Conservation (phyloP, 768 basidiomycete species). For the Naganishia vaughanmartiniae region DNA sequence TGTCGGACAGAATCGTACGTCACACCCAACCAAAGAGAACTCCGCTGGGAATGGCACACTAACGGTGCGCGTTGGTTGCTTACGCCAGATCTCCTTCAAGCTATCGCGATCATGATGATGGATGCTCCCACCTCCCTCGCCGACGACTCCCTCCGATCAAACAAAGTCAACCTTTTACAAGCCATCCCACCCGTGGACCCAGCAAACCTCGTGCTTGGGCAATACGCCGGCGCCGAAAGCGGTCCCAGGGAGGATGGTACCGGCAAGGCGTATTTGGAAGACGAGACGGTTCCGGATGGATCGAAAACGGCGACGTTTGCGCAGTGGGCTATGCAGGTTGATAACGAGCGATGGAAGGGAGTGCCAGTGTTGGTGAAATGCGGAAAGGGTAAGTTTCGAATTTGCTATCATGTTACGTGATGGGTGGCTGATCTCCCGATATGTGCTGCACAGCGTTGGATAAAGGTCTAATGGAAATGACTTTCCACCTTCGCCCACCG, state of each 20-base stretch:
- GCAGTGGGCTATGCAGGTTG: slow-evolving; percentile 28
- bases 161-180: slow-evolving; percentile 21
- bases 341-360: slow-evolving; percentile 34
- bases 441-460: slow-evolving; percentile 25
- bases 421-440: not conserved
- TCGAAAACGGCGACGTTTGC: slow-evolving; percentile 32
- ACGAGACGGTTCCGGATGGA: slow-evolving; percentile 31
- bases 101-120: slow-evolving; percentile 25
- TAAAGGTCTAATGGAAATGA: slow-evolving; percentile 30
- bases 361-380: slow-evolving; percentile 33
- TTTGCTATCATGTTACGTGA: not conserved
- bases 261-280: slow-evolving; percentile 28
- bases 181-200: slow-evolving; percentile 20
- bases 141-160: slow-evolving; percentile 19
- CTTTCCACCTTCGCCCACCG: slow-evolving; percentile 22
- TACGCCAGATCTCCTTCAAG: slow-evolving; percentile 20
- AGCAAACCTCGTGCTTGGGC: slow-evolving; percentile 28
- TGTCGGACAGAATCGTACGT: slow-evolving; percentile 33
- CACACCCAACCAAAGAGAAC: not conserved
- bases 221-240: slow-evolving; percentile 17
- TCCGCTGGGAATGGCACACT: not conserved
- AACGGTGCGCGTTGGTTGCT: no score
- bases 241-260: not conserved
- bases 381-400: slow-evolving; percentile 29
- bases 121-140: slow-evolving; percentile 4